Conservation (phyloP, 257 asterid genomes). For the Solanum virginianum region DNA sequence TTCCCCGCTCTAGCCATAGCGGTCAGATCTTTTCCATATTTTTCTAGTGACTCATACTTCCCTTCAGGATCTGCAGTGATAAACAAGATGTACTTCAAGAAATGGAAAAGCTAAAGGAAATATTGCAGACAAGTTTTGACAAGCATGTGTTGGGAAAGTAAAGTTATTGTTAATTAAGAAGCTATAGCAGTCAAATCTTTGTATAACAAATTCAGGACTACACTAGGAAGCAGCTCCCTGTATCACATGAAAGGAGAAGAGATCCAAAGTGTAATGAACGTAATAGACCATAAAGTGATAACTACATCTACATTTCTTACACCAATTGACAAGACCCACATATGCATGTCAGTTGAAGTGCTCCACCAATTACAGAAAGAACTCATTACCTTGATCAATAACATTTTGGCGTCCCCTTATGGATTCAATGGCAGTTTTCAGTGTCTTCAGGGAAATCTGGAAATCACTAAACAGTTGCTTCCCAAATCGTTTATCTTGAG, state of each 20-base stretch:
- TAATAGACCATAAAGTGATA: neutral
- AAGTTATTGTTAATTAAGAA: neutral
- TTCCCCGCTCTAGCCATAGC: conserved; percentile 96
- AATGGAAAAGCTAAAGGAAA: neutral
- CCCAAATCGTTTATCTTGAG: conserved; percentile 71
- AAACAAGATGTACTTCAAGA: neutral
- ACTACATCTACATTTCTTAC: neutral
- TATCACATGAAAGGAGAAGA: neutral
- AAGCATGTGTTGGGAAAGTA: neutral
- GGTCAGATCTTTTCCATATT: conserved; percentile 94
- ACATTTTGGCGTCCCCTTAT: conserved; percentile 90
- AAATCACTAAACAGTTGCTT: conserved; percentile 67
- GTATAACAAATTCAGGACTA: neutral
- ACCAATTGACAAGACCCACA: neutral
- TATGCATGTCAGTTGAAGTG: neutral
- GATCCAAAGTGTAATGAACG: neutral
- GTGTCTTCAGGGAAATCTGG: conserved; percentile 38
- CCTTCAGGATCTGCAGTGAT: conserved; percentile 77
- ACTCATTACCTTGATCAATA: conserved; percentile 69
- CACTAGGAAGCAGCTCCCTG: neutral
- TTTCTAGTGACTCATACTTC: conserved; percentile 79
- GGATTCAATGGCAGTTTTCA: conserved; percentile 69
- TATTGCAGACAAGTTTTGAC: neutral
- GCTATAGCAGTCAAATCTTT: neutral
- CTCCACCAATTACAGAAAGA: neutral